These are phyloP conservation scores for Apophysomyces elegans DNA, from an alignment of 371 early-diverging fungal species.

Conservation along the genomic window DNA sequence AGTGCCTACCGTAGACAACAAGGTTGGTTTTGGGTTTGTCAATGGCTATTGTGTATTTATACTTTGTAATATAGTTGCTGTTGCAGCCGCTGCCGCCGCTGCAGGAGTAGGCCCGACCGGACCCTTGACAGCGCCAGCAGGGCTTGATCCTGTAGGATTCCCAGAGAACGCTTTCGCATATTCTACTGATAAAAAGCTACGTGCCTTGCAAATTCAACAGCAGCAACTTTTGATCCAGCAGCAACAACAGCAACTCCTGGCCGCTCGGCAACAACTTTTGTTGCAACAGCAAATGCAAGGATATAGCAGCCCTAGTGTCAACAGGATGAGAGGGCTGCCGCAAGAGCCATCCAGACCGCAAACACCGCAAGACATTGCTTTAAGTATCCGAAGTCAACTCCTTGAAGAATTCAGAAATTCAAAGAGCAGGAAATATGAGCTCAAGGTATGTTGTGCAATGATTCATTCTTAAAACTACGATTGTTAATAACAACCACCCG, in stretches of 20 bases:
- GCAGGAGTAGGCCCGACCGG: constrained; percentile 31
- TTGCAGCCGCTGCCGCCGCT: constrained; percentile 25
- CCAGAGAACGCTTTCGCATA: constrained; percentile 26
- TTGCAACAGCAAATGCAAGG: constrained; percentile 60
- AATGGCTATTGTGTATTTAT: constrained; percentile 14
- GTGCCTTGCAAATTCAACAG: constrained; percentile 57
- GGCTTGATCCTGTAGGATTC: constrained; percentile 29
- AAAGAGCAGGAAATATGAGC: constrained; percentile 92
- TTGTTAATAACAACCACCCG: neutral
- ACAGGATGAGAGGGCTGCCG: constrained; percentile 5
- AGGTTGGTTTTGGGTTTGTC: constrained; percentile 13
- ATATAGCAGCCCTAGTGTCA: constrained; percentile 1
- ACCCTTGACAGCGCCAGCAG: constrained; percentile 39
- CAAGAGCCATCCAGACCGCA: constrained; percentile 13
- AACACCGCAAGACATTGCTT: constrained; percentile 39
- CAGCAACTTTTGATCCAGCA: constrained; percentile 51
- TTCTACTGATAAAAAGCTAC: constrained; percentile 55
- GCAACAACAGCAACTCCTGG: constrained; percentile 58
- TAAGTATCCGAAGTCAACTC: constrained; percentile 76
- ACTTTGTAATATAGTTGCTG: constrained; percentile 15
- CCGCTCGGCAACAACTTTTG: constrained; percentile 53
- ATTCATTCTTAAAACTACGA: neutral
- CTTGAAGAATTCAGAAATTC: constrained; percentile 95
- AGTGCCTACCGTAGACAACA: constrained; percentile 15
- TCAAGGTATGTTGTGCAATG: constrained; percentile 53